Percentiles rank a stretch among this genome's conserved stretches.
phyloP scores from a whole-genome alignment of 176 grass and related monocot genomes.

The Hyparrhenia diplandra region DNA sequence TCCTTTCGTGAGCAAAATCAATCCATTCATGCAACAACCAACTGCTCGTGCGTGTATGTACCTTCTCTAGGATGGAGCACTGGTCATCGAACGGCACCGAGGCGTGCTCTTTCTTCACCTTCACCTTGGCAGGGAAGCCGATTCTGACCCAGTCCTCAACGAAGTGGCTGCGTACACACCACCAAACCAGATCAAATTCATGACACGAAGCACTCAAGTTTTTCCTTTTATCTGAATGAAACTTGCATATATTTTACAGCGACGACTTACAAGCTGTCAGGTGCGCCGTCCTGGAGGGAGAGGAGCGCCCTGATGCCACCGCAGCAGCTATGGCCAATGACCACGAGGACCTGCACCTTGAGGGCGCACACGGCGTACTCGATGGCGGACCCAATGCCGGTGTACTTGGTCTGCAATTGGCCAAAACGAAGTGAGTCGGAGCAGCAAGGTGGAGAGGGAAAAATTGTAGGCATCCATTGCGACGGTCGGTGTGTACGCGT shows the following conservation, averaged over 20 bases:
- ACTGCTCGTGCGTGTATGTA: not conserved
- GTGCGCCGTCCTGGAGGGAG: constrained; percentile 60
- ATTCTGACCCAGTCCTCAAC: constrained; percentile 96
- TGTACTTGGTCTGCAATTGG: constrained; percentile 45
- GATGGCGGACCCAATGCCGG: constrained; percentile 63
- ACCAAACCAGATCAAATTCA: not conserved
- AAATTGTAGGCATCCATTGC: not conserved
- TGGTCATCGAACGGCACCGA: constrained; percentile 44
- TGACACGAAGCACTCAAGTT: not conserved
- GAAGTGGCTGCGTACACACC: constrained; percentile 52
- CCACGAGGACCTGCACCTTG: constrained; percentile 69
- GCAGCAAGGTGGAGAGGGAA: too few species aligned
- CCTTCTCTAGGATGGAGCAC: constrained; percentile 69
- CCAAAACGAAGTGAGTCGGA: too few species aligned
- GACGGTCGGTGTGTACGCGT: not conserved
- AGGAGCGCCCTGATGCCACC: constrained; percentile 96
- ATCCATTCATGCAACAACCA: not conserved
- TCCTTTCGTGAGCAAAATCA: not conserved
- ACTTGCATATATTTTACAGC: not conserved
- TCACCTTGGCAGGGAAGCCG: constrained; percentile 50
- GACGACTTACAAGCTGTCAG: constrained; percentile 51
- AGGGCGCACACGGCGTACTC: constrained; percentile 84
- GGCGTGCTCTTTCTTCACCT: constrained; percentile 38
- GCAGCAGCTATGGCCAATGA: constrained; percentile 93
- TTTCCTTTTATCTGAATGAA: not conserved